phyloP scores from a whole-genome alignment of 768 basidiomycete genomes.

The Stropharia rugosoannulata region DNA sequence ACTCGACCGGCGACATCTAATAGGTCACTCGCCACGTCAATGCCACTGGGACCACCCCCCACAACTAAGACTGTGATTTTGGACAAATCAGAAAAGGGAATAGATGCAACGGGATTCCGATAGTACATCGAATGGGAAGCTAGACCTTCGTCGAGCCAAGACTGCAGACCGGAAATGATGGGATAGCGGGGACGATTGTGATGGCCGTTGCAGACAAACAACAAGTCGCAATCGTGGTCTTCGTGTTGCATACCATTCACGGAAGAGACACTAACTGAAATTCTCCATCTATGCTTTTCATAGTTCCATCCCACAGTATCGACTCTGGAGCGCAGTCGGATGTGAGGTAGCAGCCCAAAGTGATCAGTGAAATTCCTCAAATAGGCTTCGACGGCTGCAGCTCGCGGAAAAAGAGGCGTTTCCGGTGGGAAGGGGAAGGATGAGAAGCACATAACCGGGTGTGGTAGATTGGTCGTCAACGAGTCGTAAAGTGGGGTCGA shows the following conservation, averaged over 20 bases:
- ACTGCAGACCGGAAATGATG: slow-evolving; percentile 51
- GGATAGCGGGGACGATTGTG: slow-evolving; percentile 67
- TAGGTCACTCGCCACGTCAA: slow-evolving; percentile 66
- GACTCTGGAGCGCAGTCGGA: slow-evolving; percentile 64
- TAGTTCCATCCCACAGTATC: slow-evolving; percentile 37
- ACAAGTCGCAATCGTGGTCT: slow-evolving; percentile 52
- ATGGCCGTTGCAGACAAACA: slow-evolving; percentile 79
- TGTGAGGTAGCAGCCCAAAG: slow-evolving; percentile 60
- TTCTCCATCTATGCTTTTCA: slow-evolving; percentile 40
- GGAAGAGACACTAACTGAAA: slow-evolving; percentile 28
- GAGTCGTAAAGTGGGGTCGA: slow-evolving; percentile 76
- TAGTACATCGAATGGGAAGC: slow-evolving; percentile 73
- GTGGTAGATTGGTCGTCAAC: slow-evolving; percentile 79
- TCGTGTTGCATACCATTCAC: slow-evolving; percentile 2
- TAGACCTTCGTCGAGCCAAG: slow-evolving; percentile 52
- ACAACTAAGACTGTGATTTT: slow-evolving; percentile 45
- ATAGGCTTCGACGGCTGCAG: slow-evolving; percentile 64
- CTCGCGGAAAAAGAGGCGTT: slow-evolving; percentile 68
- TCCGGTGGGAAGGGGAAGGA: slow-evolving; percentile 67
- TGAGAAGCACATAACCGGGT: slow-evolving; percentile 72
- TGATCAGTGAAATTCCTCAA: slow-evolving; percentile 62
- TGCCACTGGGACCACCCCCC: slow-evolving; percentile 64
- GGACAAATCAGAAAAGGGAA: slow-evolving; percentile 15
- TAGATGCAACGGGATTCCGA: slow-evolving; percentile 39
- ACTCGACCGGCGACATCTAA: slow-evolving; percentile 39